Conservation (phyloP, 352 stramenopile genomes). For the Pythium monospermum region DNA sequence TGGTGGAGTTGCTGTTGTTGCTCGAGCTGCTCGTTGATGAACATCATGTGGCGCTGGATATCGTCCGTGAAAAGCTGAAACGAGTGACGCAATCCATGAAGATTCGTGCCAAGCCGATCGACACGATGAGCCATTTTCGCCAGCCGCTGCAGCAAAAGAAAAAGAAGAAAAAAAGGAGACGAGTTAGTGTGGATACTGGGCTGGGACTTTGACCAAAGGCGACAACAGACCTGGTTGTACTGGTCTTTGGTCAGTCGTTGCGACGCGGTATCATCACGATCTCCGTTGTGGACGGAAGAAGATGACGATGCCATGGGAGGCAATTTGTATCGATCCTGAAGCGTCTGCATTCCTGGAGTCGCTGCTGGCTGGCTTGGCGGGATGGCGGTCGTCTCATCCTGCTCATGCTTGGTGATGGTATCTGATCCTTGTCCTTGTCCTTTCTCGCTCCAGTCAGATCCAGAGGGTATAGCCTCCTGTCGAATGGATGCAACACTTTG, state of each 20-base stretch:
- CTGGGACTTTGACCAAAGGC: too few relatives aligned
- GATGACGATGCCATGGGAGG: neutral
- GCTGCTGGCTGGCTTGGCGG: neutral
- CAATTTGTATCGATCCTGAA: slow-evolving; percentile 15
- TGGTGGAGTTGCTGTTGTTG: neutral
- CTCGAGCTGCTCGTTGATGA: slow-evolving; percentile 44
- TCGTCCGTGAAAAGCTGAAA: slow-evolving; percentile 56
- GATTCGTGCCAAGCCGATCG: slow-evolving; percentile 26
- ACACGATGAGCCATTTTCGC: slow-evolving; percentile 28
- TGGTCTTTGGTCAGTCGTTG: slow-evolving; percentile 8
- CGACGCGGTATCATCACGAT: neutral
- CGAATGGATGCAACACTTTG: neutral
- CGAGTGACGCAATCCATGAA: slow-evolving; percentile 45
- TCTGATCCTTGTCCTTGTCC: neutral
- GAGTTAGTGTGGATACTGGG: neutral
- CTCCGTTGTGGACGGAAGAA: neutral
- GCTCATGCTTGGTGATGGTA: too few relatives aligned
- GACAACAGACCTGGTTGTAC: slow-evolving; percentile 16
- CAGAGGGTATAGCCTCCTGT: neutral
- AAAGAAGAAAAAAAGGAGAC: neutral
- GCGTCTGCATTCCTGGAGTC: neutral
- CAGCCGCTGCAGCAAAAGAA: slow-evolving; percentile 24
- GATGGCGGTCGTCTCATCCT: neutral
- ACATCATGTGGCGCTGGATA: slow-evolving; percentile 45
- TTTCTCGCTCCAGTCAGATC: neutral